phyloP scores from a whole-genome alignment of 441 rosid genomes.

The Arabidopsis lyrata region DNA sequence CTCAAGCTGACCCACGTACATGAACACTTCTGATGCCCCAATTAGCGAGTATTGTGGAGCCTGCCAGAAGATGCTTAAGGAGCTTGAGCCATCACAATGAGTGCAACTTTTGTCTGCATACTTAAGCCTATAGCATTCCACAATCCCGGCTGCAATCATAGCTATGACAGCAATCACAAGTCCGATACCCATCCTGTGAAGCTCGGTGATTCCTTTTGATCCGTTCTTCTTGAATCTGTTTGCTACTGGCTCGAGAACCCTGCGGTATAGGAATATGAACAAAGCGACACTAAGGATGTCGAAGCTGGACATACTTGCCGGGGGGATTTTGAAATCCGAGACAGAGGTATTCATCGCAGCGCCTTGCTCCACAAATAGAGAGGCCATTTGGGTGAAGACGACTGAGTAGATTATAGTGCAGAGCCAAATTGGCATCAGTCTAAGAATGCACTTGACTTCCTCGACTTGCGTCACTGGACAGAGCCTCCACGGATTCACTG shows the following conservation, averaged over 20 bases:
- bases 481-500: slow-evolving; percentile 68
- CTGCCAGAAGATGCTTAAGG: slow-evolving; percentile 98
- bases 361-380: slow-evolving; percentile 97
- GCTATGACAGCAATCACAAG: slow-evolving; percentile 90
- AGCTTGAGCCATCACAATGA: slow-evolving; percentile 87
- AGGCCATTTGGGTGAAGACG: slow-evolving; percentile 98
- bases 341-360: slow-evolving; percentile 90
- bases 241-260: slow-evolving; percentile 80
- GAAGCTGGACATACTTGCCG: slow-evolving; percentile 97
- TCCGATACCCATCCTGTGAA: slow-evolving; percentile 96
- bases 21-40: slow-evolving; percentile 99
- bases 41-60: slow-evolving; percentile 89
- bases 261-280: slow-evolving; percentile 82
- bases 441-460: slow-evolving; percentile 94
- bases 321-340: slow-evolving; percentile 72
- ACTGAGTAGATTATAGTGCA: slow-evolving; percentile 97
- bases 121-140: slow-evolving; percentile 80
- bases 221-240: slow-evolving; percentile 55
- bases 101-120: slow-evolving; percentile 71
- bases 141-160: slow-evolving; percentile 93
- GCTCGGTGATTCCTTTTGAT: slow-evolving; percentile 79
- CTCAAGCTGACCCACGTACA: slow-evolving; percentile 97
- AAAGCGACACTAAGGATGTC: slow-evolving; percentile 86
- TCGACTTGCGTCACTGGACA: slow-evolving; percentile 96
- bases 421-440: slow-evolving; percentile 93